Base-by-base conservation (phyloP, 2,329 filamentous ascomycete species). In the Coniochaeta sp. region DNA sequence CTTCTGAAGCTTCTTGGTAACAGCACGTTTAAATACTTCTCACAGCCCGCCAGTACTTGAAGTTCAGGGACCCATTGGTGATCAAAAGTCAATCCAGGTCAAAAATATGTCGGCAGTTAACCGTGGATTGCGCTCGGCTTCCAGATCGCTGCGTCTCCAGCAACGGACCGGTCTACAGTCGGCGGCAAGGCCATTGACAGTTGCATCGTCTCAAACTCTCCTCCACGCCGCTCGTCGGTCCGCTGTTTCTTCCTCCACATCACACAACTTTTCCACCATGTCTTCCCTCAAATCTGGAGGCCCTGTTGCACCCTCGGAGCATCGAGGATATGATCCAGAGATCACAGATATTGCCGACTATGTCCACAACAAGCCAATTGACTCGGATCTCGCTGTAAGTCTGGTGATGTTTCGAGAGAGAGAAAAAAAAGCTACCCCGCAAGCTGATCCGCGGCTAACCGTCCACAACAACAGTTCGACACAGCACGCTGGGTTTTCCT, bases 401-500 rank as follows among this genome's bases (percentile, higher is more conserved):
- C 38, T 38, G 38, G 38, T 19, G n/a, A 47, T 24, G 22, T 79
- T 59, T 55, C 6, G 26, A 33, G 26, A 22, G 12, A n/a, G 22
- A 14, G n/a, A 50, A 24, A n/a, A 28, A 55, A 31, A 7, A 55
- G 16, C 38, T n/a, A 40, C 55, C 55, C 34, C 55, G 31, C 24
- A 40, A 24, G 47, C 40, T 26, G 6, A 16, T 50, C 64, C 64
- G 65, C 57, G 60, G 58, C 65, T 66, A 65, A 64, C 63, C 60
- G 55, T 57, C 44, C 31, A 61, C 43, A 54, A 59, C 12, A 64
- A 64, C 67, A 95, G 90, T 96, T 90, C 73, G 95, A 99, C 76
- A 99, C 95, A 57, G 95, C 95, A 64, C 89, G 95, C 78, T 93
- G 92, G 81, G 93, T 98, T 67, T 92, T 99, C 76, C 86, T 98